These are phyloP conservation scores for Globisporangium spiculum DNA, from an alignment of 352 stramenopile species.

Conservation along the genomic window DNA sequence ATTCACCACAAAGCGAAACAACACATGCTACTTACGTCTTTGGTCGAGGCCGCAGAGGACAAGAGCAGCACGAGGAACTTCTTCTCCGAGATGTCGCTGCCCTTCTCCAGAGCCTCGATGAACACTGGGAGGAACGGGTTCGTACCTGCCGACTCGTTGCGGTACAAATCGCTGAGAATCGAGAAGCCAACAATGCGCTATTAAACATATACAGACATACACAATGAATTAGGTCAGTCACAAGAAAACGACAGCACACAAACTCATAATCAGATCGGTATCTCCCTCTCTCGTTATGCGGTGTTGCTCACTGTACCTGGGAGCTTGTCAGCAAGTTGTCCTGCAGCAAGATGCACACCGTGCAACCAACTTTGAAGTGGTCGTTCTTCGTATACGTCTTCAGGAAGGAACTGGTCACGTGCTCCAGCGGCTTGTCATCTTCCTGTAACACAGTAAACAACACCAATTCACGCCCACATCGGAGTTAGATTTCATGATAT, in stretches of 20 bases:
- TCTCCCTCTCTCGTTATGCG: not conserved
- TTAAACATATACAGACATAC: constrained; percentile 2
- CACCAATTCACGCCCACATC: not conserved
- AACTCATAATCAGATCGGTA: not conserved
- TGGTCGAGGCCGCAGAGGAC: constrained; percentile 33
- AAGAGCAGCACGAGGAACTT: constrained; percentile 78
- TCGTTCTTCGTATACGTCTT: constrained; percentile 87
- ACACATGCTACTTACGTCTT: constrained; percentile 39
- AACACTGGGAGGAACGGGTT: constrained; percentile 90
- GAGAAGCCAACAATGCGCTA: constrained; percentile 86
- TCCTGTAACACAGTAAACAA: constrained; percentile 36
- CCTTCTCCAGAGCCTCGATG: constrained; percentile 75
- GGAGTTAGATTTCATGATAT: not conserved
- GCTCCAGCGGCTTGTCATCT: constrained; percentile 81
- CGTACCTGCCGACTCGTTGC: constrained; percentile 63
- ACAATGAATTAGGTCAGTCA: not conserved
- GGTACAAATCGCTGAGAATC: constrained; percentile 83
- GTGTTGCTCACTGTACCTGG: constrained; percentile 41
- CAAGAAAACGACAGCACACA: not conserved
- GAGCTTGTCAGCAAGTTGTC: constrained; percentile 90
- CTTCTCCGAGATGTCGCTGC: constrained; percentile 69
- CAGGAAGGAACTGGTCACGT: constrained; percentile 63
- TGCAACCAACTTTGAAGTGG: constrained; percentile 90
- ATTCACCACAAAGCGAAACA: not conserved
- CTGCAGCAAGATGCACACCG: constrained; percentile 86